Evolutionary conservation across 1,284 basidiomycete species (phyloP).

Genomic region (Ustilago vetiveriae): DNA sequence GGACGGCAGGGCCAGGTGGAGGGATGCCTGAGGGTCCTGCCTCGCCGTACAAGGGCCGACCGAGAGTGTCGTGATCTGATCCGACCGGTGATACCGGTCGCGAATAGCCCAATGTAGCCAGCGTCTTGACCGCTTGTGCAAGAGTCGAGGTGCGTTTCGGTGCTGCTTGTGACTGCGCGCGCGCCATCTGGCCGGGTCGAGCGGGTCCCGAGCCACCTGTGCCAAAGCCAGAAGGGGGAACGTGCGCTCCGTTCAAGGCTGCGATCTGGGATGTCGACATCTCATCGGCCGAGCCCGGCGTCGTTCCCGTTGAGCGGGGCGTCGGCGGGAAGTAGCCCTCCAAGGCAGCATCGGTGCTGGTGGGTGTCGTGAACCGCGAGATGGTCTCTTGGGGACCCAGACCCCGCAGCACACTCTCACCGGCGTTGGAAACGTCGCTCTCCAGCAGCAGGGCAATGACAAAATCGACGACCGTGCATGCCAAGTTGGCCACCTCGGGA

Average conservation of each 20-base stretch:
- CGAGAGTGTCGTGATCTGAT: conserved; percentile 36
- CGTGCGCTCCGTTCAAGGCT: conserved; percentile 31
- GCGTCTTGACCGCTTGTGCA: conserved; percentile 57
- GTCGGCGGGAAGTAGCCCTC: conserved; percentile 70
- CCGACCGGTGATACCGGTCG: conserved; percentile 51
- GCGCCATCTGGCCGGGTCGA: conserved; percentile 19
- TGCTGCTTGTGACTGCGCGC: conserved; percentile 69
- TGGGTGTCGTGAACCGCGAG: conserved; percentile 58
- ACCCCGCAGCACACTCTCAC: conserved; percentile 35
- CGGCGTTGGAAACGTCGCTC: conserved; percentile 76
- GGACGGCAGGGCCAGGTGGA: conserved; percentile 41
- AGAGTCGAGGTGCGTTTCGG: conserved; percentile 47
- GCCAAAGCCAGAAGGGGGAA: conserved; percentile 40
- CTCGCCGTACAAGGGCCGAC: conserved; percentile 38
- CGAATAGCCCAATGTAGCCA: conserved; percentile 60
- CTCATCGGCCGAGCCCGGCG: conserved; percentile 64
- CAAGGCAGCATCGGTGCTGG: conserved; percentile 43
- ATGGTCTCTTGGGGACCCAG: conserved; percentile 40
- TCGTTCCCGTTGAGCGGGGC: conserved; percentile 56
- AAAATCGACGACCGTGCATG: conserved; percentile 91
- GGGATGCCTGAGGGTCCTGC: conserved; percentile 42
- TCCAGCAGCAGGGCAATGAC: conserved; percentile 87
- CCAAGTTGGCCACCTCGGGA: conserved; percentile 87
- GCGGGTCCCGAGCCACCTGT: conserved; percentile 43
- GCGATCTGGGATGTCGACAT: conserved; percentile 45